Evolutionary conservation across 148 eudicot species (phyloP).

Genomic region (Camellia japonica): DNA sequence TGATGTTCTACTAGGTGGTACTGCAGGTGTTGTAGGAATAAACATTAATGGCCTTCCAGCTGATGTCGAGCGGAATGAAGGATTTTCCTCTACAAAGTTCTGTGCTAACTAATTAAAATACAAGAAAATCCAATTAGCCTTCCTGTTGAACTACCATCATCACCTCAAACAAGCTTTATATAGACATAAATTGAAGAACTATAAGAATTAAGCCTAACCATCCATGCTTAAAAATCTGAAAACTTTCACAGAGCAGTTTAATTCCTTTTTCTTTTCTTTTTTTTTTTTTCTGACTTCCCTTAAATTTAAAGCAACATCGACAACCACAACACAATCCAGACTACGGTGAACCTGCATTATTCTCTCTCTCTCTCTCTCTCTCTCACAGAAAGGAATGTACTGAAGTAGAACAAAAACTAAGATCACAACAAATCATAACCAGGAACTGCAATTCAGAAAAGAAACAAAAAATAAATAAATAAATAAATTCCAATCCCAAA

Average conservation of each 20-base stretch:
- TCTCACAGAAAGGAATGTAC: too few species aligned
- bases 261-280: background rate
- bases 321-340: background rate
- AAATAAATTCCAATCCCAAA: too few species aligned
- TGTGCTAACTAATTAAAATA: constrained; percentile 37
- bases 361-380: too few species aligned
- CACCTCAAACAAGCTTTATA: background rate
- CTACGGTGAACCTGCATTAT: too few species aligned
- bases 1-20: constrained; percentile 37
- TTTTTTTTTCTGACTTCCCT: background rate
- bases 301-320: background rate
- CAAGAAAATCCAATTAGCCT: constrained; percentile 11
- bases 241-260: background rate
- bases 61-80: constrained; percentile 40
- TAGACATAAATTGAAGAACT: background rate
- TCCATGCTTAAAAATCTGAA: background rate
- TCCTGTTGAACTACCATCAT: background rate
- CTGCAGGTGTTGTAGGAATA: constrained; percentile 24
- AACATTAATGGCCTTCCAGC: constrained; percentile 51
- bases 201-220: background rate
- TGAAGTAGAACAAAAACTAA: too few species aligned
- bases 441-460: too few species aligned
- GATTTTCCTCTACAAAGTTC: constrained; percentile 40
- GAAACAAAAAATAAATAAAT: too few species aligned
- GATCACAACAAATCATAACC: too few species aligned